Base-by-base conservation (phyloP, 495 filamentous ascomycete genomes). In the Astrothelium subdiscretum region DNA sequence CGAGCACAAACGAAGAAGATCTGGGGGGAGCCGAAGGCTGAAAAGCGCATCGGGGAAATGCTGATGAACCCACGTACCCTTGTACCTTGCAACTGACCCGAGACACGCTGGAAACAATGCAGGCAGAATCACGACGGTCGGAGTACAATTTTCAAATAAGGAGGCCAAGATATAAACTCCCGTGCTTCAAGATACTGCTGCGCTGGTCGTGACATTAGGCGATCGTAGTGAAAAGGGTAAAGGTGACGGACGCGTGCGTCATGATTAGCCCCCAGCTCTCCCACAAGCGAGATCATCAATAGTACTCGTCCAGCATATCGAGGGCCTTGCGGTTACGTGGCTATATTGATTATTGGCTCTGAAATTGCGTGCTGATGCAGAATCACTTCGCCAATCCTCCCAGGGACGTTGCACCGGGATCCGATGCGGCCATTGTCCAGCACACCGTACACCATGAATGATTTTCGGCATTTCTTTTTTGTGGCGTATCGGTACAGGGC, bases 251-350 rank as follows among this genome's bases (percentile, higher is more conserved):
- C 20, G 48, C 48, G 24, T 29, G 24, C 26, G 26, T 20, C 48
- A 20, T 54, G 29, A 20, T 15, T 54, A 54, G 48, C 20, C 48
- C 48, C 48, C 12, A 54, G 24, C 20, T 54, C 29, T 54, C 6
- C 48, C 48, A 24, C 48, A 54, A 54, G 48, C 48, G 48, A 54
- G 48, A 54, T 54, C 48, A 54, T 54, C 48, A 54, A 54, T 54
- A 54, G 8, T 24, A 54, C 48, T 24, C 20, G 48, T 24, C 5
- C 48, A 29, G 48, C 48, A 11, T 4, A 27, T 26, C 24, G 48
- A 29, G n/a, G 29, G 29, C 24, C 8, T 5, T 15, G n/a, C 43
- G n/a, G 43, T 5, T 5, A 20, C n/a, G 48, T 54, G 48, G 48
- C 24, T 54, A 54, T 27, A 54, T 11, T 20, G 48, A 27, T 54